Evolutionary conservation across 345 rosid genomes (phyloP), one percentile per base, ranked within the genome.

Genomic region (Lepidium aucheri): DNA sequence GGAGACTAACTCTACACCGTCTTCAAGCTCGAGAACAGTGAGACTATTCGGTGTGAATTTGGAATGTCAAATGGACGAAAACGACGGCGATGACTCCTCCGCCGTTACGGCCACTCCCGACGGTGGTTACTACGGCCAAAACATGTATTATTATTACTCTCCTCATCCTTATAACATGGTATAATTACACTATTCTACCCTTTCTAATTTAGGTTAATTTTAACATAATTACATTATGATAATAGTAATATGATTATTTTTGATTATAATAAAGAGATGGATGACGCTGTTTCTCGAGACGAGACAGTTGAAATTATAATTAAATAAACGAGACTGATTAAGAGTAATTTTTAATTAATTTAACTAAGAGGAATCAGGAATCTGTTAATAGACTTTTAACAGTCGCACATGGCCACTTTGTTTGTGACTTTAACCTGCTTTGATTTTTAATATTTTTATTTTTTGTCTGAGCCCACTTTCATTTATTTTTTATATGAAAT

Each of bases 21-120:
- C 73, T 3, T 20, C 73, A 11, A 87, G 81, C 76, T 81, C 92
- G 1, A 92, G 65, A 81, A 81, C 79, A 30, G 53, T 85, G 47
- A 85, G 98, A 81, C 79, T 92, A 0, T 92, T 92, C 50, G 98
- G 98, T 33, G 96, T 92, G 72, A 84, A 92, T 74, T 36, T 92
- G 77, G 95, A 92, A 70, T 92, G 95, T 74, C 89, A 87, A 67
- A 79, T 74, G 9, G 88, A 84, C 9, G 86, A 63, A 32, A 54
- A 79, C 8, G 89, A 84, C n/a, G 85, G 79, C 4, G 68, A 53
- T 42, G 71, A 72, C 58, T 40, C 65, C 5, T 2, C 61, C 10
- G 45, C 34, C 10, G 53, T 75, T 4, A 82, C 78, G 53, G 74
- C 30, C 30, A 26, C 84, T 35, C 74, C 82, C 9, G 89, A 83